phyloP scores from a whole-genome alignment of 495 filamentous ascomycete genomes.

The Oleoguttula mirabilis region DNA sequence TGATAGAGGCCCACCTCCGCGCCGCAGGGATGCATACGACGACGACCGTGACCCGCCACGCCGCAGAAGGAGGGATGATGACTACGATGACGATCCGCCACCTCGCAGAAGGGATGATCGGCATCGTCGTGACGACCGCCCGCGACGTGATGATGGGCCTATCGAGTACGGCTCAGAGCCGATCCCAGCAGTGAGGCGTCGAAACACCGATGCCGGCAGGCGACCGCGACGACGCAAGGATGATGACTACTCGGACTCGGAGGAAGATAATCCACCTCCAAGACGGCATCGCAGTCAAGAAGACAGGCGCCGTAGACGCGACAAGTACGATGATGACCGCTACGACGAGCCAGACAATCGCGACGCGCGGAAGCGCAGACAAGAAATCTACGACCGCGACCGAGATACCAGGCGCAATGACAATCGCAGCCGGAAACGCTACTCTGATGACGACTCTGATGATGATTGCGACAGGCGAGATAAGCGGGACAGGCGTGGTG shows the following conservation, averaged over 20 bases:
- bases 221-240: conserved; percentile 3
- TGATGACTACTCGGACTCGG: conserved; percentile 9
- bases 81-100: conserved; percentile 14
- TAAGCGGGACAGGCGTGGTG: conserved; percentile 6
- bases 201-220: conserved; percentile 9
- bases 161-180: conserved; percentile 19
- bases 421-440: conserved; percentile 6
- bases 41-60: conserved; percentile 6
- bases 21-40: conserved; percentile 4
- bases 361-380: conserved; percentile 5
- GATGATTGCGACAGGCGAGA: conserved; percentile 16
- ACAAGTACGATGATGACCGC: conserved; percentile 11
- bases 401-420: conserved; percentile 2
- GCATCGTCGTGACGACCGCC: too few species aligned
- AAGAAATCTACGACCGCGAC: conserved; percentile 11
- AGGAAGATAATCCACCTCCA: conserved; percentile 10
- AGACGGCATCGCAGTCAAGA: conserved; percentile 8
- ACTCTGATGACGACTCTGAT: conserved; percentile 15
- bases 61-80: conserved; percentile 1
- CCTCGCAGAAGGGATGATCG: conserved; percentile 5
- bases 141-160: not conserved
- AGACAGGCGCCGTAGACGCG: conserved; percentile 3
- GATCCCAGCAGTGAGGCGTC: conserved; percentile 3
- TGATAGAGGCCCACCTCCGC: conserved; percentile 4
- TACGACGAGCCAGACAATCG: conserved; percentile 7